Evolutionary conservation across 768 basidiomycete genomes (phyloP).

Genomic region (Cyathus striatus): DNA sequence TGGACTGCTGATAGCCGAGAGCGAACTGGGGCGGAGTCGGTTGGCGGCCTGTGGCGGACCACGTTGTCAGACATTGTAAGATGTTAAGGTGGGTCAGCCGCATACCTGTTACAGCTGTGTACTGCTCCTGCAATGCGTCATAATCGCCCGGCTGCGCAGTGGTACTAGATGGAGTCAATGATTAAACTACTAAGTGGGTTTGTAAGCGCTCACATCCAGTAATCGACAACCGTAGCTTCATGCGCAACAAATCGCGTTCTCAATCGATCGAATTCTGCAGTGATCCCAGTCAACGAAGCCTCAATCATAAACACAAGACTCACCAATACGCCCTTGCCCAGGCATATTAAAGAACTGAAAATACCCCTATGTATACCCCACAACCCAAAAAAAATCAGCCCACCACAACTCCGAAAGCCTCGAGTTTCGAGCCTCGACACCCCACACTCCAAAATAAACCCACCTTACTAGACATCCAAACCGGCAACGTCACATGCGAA

Average conservation of each 20-base stretch:
- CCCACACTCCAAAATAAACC: not conserved
- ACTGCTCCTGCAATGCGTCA: constrained; percentile 28
- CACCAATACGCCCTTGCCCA: constrained; percentile 27
- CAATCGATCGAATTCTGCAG: constrained; percentile 23
- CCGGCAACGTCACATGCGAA: constrained; percentile 26
- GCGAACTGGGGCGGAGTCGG: constrained; percentile 30
- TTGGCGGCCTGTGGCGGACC: constrained; percentile 20
- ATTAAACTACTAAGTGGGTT: not conserved
- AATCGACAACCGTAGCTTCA: constrained; percentile 28
- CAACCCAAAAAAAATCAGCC: not conserved
- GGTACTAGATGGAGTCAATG: constrained; percentile 15
- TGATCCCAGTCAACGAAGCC: no score
- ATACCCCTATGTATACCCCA: constrained; percentile 20
- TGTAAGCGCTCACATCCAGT: constrained; percentile 20
- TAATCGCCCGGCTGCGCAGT: constrained; percentile 29
- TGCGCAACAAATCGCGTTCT: constrained; percentile 24
- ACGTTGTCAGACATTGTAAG: no score
- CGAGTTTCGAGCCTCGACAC: no score
- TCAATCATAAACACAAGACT: not conserved
- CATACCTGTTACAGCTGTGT: constrained; percentile 28
- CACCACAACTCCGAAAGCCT: no score
- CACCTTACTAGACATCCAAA: constrained; percentile 33
- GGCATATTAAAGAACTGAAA: constrained; percentile 31
- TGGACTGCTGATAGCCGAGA: constrained; percentile 30
- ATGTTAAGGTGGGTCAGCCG: no score